Evolutionary conservation across 495 filamentous ascomycete genomes (phyloP), one percentile per base, ranked within the genome.

Genomic region (Hypoxylon crocopeplum): DNA sequence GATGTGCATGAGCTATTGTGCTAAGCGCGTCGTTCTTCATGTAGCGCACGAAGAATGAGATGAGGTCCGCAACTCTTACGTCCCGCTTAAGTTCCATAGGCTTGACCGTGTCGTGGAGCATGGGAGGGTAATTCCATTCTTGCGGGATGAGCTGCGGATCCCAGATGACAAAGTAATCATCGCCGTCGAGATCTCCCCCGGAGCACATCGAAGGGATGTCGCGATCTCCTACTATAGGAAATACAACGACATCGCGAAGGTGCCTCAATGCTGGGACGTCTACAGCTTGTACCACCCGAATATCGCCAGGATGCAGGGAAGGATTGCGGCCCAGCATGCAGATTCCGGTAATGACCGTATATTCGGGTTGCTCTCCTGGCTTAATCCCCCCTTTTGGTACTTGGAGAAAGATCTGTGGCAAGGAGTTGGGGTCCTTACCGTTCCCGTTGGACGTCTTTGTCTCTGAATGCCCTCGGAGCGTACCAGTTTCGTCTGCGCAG

Each of bases 91-190:
- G 73, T 25, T 64, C 48, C 25, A 75, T 74, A 2, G 84, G 76
- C 12, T 78, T 75, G 2, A 82, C 78, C 2, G 81, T 71, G 0
- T 75, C 76, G 64, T 88, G 93, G 46, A 86, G 76, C 91, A 97
- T 96, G 0, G 93, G 88, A 2, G 78, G 69, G 27, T 83, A 72
- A 52, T 92, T 88, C 82, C 85, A 90, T 40, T 88, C 75, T 0
- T 49, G 36, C 1, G 92, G 92, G 20, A 93, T 70, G 4, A 99
- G 77, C 37, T 87, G 82, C 27, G 78, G 64, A 62, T 99, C 92
- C 94, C 94, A 99, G 29, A 97, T 89, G 15, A 98, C 88, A 19
- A 97, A 82, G 67, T 89, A 99, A 68, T 98, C 95, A 62, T 99
- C 94, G 0, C 94, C 94, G 72, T 99, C 94, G 2, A 99, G 77